Evolutionary conservation across 1,284 basidiomycete species (phyloP), one percentile per base, ranked within the genome.

Genomic region (Xanthoconium separans): DNA sequence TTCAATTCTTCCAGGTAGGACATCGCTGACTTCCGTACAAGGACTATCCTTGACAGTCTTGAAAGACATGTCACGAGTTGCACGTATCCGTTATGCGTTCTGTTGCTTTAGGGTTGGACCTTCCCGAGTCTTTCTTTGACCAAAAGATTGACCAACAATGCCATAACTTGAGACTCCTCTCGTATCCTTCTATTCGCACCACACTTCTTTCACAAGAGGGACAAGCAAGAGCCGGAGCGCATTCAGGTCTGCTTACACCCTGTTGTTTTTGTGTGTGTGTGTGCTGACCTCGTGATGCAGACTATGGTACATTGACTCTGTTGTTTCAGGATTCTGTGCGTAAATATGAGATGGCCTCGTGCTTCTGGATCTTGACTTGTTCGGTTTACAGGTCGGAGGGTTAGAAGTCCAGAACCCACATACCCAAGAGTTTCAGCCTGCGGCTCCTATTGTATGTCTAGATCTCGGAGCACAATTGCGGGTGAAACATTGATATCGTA

Each of bases 301-400:
- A 92, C 70, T 94, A 93, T 61, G 92, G 93, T 6, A 89, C 89
- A 16, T 70, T 93, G 61, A 93, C 93, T 0, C 74, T 95, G 18
- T 76, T 95, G 9, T 94, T 93, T 74, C 92, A 94, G 70, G 91
- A 93, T 65, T 77, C 76, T 20, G 85, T 84, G 62, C 51, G 77
- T 65, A 13, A 9, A 39, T 18, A 11, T n/a, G 22, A 24, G 27
- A 34, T 36, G n/a, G 27, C 31, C 22, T 44, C 4, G 39, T 29
- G 7, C 2, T 36, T 18, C 24, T 24, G 6, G 7, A 30, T 34
- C 16, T 31, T 53, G 47, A 64, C 44, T 27, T 12, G 50, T 50
- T 40, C 13, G 34, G 8, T 53, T 52, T 30, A 8, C 41, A 86
- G 77, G 85, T 94, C 47, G 92, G 92, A 16, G 92, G 92, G 1